Base-by-base conservation (phyloP, 768 basidiomycete genomes). In the Holtermannia corniformis region DNA sequence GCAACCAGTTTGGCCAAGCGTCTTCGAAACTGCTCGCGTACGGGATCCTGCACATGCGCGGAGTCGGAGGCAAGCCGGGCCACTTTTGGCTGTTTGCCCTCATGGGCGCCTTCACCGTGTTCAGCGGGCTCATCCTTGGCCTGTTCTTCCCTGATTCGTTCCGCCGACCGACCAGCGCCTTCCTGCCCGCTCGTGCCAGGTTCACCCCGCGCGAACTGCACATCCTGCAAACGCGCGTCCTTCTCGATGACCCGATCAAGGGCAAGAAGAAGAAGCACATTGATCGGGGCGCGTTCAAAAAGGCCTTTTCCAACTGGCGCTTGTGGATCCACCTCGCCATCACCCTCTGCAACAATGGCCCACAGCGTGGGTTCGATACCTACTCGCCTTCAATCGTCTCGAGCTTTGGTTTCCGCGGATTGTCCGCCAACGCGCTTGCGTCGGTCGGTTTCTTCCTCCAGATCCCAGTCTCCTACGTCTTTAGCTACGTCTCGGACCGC, bases 181-280 rank as follows among this genome's bases (percentile, higher is more conserved):
- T 59, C 41, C 50, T 59, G 45, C 55, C 54, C 16, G 49, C 47
- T 12, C 19, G 47, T 5, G 28, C 25, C 22, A 45, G 37, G 16
- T 62, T 62, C 50, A 59, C 27, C 41, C 48, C 56, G 14, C 58
- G 58, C n/a, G 52, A 62, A 14, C 40, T 53, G n/a, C 41, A 62
- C 46, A 59, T 62, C 41, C 51, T 62, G 24, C 14, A 44, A 1
- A 21, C 49, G 22, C 54, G 61, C 3, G 61, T 62, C 4, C 24
- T 58, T 10, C 25, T 48, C 32, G 61, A 62, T 44, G 61, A 62
- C n/a, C 55, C 61, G 3, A 22, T 44, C 22, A 62, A 62, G 55
- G 50, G 44, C n/a, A 41, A 59, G 11, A 46, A 43, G 47, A 53
- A 50, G n/a, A 24, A 24, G 25, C 23, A 49, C 22, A 46, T 62